These are phyloP conservation scores for Elsinoe necatrix DNA, from an alignment of 2,329 filamentous ascomycete species.

Conservation along the genomic window DNA sequence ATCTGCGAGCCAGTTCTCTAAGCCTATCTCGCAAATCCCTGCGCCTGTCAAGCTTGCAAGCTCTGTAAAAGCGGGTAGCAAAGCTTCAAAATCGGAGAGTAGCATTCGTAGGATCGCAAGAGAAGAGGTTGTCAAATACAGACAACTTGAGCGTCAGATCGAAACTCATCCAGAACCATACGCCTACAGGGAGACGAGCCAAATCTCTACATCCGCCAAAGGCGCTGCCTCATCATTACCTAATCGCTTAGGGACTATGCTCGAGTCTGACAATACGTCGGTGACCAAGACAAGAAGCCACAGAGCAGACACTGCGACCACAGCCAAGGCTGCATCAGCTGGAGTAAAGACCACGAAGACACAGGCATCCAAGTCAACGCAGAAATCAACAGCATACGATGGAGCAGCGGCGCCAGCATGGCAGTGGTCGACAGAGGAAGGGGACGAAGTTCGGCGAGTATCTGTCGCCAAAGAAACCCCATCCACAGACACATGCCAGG, in stretches of 20 bases:
- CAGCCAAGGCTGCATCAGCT: not conserved
- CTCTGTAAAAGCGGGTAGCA: not conserved
- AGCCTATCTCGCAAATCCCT: not conserved
- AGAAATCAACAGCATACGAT: not conserved
- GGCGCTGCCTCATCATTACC: not conserved
- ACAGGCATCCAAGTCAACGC: not conserved
- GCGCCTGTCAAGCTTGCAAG: not conserved
- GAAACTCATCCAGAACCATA: conserved; percentile 26
- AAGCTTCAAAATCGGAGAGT: conserved; percentile 4
- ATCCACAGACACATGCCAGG: not conserved
- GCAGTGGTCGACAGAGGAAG: not conserved
- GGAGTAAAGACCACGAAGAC: not conserved
- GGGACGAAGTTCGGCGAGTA: not conserved
- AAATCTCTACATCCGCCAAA: not conserved
- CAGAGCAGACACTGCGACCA: too few species aligned
- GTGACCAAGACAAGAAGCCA: too few species aligned
- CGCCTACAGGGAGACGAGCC: conserved; percentile 24
- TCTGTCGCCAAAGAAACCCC: not conserved
- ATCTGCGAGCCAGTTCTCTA: not conserved
- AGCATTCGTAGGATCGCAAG: conserved; percentile 25
- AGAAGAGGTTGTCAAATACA: conserved; percentile 29
- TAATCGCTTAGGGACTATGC: too few species aligned
- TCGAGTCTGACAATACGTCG: too few species aligned
- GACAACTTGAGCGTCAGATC: conserved; percentile 28
- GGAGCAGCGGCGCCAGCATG: not conserved